These are phyloP conservation scores for Gentiana straminea DNA, from an alignment of 257 asterid genomes.

Conservation along the genomic window DNA sequence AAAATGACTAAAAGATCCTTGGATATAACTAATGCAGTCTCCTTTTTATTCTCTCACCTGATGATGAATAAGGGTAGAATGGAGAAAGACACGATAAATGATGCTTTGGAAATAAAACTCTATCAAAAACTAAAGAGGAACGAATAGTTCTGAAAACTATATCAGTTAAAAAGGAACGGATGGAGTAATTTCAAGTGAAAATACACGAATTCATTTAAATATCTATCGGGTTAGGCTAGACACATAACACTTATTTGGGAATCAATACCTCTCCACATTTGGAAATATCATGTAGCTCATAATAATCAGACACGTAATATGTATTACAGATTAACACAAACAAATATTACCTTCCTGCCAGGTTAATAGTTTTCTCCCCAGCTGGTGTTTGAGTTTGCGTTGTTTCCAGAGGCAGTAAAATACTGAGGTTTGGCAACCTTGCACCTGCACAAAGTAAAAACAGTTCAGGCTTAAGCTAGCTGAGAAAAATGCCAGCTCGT, in stretches of 20 bases:
- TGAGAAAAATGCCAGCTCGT: not conserved
- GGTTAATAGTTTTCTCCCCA: constrained; percentile 55
- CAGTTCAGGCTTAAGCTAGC: not conserved
- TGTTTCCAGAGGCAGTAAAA: constrained; percentile 59
- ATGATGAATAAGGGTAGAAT: no score
- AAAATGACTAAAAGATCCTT: no score
- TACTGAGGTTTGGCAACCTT: constrained; percentile 62
- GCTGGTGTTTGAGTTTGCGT: constrained; percentile 48
- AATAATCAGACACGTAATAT: not conserved
- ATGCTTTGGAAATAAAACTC: not conserved
- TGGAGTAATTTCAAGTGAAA: no score
- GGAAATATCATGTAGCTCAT: not conserved
- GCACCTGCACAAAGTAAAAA: constrained; percentile 41
- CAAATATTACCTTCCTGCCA: constrained; percentile 59
- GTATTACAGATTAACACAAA: not conserved
- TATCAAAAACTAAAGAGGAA: not conserved
- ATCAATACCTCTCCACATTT: no score
- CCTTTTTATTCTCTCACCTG: no score
- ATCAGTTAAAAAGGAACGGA: no score
- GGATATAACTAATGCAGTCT: no score
- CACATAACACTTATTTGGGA: not conserved
- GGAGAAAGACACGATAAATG: no score
- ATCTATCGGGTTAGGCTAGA: not conserved
- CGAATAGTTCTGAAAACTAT: not conserved
- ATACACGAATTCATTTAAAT: not conserved